Evolutionary conservation across 2,329 filamentous ascomycete genomes (phyloP), one percentile per base, ranked within the genome.

Genomic region (Neoscytalidium dimidiatum): DNA sequence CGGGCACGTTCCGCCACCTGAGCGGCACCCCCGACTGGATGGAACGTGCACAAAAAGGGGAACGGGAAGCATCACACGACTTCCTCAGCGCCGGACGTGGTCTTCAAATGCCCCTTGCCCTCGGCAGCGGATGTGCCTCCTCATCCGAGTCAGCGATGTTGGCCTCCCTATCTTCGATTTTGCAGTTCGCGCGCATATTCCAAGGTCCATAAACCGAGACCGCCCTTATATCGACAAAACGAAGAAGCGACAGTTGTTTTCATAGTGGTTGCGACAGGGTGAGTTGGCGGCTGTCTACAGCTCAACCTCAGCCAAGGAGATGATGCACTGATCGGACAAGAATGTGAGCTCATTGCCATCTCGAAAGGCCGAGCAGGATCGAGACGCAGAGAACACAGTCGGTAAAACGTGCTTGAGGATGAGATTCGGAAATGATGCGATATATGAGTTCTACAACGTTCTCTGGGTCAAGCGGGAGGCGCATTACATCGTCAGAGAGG

Each of bases 391-490:
- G 2, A 44, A 21, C 1, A 44, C 35, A n/a, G n/a, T n/a, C n/a
- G n/a, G n/a, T n/a, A n/a, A n/a, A n/a, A n/a, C n/a, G n/a, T n/a
- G n/a, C n/a, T 14, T 9, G 5, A 4, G 2, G 28, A 33, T 0
- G 1, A 3, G 4, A 2, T 33, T 0, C 5, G 2, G 9, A 4
- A 17, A n/a, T 8, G 11, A 17, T 4, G 31, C 8, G 67, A 14
- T 23, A 0, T 33, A 66, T 23, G 21, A 64, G 28, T 63, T 62
- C 41, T 64, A 66, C 33, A 71, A 71, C 62, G 69, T 72, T 2
- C 49, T 73, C 1, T 72, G 71, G 69, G 63, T 71, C 35, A 67
- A 69, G 35, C 67, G 70, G 68, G 48, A 49, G 4, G 66, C 66
- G n/a, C 66, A 66, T 3, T 43, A 71, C 8, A 70, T 66, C 13